phyloP scores from a whole-genome alignment of 2,329 filamentous ascomycete species.

The Pseudogymnoascus verrucosus region DNA sequence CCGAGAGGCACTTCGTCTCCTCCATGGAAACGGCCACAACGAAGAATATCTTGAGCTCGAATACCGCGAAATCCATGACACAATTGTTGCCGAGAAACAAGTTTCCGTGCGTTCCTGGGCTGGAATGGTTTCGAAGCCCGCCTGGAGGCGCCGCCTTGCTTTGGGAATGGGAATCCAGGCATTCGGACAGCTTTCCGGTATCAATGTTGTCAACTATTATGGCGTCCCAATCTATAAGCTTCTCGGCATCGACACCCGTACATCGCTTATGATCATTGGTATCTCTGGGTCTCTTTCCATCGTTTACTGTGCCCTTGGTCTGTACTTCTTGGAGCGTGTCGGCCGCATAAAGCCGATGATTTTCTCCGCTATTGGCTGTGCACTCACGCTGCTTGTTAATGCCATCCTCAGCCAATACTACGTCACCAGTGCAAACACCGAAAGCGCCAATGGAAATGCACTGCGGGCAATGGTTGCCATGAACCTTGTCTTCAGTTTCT shows the following conservation, averaged over 20 bases:
- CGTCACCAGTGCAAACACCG: constrained; percentile 31
- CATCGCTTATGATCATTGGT: constrained; percentile 42
- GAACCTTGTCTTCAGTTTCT: constrained; percentile 38
- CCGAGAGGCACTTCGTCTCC: constrained; percentile 38
- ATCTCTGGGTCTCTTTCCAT: constrained; percentile 42
- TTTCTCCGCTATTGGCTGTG: constrained; percentile 42
- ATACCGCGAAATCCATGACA: constrained; percentile 50
- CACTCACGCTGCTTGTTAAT: constrained; percentile 44
- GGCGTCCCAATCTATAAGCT: constrained; percentile 19
- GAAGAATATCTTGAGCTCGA: constrained; percentile 46
- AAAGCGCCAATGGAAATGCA: constrained; percentile 35
- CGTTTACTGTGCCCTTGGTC: constrained; percentile 34
- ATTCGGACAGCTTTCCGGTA: constrained; percentile 40
- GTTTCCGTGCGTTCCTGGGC: constrained; percentile 31
- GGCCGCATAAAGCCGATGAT: constrained; percentile 32
- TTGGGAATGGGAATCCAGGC: constrained; percentile 41
- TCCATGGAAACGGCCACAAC: constrained; percentile 38
- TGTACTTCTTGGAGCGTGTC: constrained; percentile 20
- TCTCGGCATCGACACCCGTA: constrained; percentile 33
- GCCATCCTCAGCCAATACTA: constrained; percentile 42
- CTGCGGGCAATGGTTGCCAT: constrained; percentile 47
- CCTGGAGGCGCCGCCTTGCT: constrained; percentile 38
- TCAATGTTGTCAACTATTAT: constrained; percentile 39
- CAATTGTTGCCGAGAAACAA: constrained; percentile 47
- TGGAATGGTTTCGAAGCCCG: constrained; percentile 35